A percentile compares a stretch with the other conserved stretches of the same genome.
Evolutionary conservation across 2,329 filamentous ascomycete species (phyloP).

Genomic region (Clonostachys sp.): DNA sequence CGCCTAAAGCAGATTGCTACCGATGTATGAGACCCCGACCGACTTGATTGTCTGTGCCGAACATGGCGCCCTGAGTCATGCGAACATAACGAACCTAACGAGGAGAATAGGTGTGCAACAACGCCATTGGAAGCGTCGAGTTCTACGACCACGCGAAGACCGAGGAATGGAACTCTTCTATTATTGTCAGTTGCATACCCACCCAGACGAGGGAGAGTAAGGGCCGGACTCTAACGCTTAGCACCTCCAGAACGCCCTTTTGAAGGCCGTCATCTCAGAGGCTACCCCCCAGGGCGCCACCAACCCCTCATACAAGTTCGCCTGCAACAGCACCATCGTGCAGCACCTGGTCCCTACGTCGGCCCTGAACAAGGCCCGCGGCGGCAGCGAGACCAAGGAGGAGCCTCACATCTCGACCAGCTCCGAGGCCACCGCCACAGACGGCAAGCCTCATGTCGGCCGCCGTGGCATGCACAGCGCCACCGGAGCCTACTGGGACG

Average conservation of each 20-base stretch:
- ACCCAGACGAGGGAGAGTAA: background rate
- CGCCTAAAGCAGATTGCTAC: conserved; percentile 81
- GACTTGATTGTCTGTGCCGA: background rate
- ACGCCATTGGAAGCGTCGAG: conserved; percentile 67
- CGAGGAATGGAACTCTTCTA: conserved; percentile 82
- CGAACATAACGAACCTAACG: conserved; percentile 5
- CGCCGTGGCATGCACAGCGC: conserved; percentile 88
- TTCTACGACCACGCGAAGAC: conserved; percentile 87
- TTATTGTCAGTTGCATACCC: conserved; percentile 65
- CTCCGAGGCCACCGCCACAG: conserved; percentile 48
- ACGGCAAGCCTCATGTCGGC: conserved; percentile 69
- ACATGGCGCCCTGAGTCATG: background rate
- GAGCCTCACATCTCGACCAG: conserved; percentile 52
- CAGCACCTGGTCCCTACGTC: conserved; percentile 78
- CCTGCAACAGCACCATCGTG: conserved; percentile 97
- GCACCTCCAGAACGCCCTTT: conserved; percentile 61
- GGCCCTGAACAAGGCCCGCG: conserved; percentile 55
- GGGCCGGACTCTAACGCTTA: background rate
- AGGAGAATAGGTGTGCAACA: conserved; percentile 68
- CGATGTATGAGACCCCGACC: conserved; percentile 54
- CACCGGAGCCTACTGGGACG: conserved; percentile 84
- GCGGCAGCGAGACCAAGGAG: conserved; percentile 42
- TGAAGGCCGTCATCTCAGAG: conserved; percentile 74
- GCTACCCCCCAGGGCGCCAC: conserved; percentile 53
- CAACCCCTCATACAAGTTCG: conserved; percentile 79